These are phyloP conservation scores for Penicillium bialowiezense DNA, from an alignment of 495 filamentous ascomycete species.

Conservation along the genomic window DNA sequence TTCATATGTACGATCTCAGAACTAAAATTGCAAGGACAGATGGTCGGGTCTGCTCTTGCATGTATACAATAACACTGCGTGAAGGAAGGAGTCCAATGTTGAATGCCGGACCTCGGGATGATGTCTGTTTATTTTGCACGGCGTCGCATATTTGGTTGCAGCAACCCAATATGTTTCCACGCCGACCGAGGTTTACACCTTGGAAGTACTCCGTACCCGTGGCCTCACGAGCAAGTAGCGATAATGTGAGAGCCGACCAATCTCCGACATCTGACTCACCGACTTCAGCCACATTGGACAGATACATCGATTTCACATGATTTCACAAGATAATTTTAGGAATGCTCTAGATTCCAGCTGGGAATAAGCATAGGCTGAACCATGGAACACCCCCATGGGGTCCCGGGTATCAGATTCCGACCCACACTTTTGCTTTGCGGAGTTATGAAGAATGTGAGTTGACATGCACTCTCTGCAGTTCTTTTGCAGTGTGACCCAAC, in stretches of 20 bases:
- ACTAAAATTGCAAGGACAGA: conserved; percentile 18
- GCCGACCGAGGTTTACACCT: background rate
- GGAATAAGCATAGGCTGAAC: background rate
- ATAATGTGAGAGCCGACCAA: background rate
- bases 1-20: conserved; percentile 25
- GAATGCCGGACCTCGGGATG: no score
- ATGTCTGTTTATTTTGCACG: background rate
- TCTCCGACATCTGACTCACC: conserved; percentile 1
- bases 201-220: no score
- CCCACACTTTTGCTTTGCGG: conserved; percentile 3
- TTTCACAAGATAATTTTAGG: no score
- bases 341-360: background rate
- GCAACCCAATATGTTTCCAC: background rate
- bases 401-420: background rate
- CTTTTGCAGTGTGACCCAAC: conserved; percentile 18
- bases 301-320: background rate
- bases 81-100: background rate
- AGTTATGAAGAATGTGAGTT: conserved; percentile 6
- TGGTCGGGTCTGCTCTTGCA: conserved; percentile 8
- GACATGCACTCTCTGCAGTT: background rate
- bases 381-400: conserved; percentile 13
- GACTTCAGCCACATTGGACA: background rate
- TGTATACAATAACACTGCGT: conserved; percentile 3
- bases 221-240: no score
- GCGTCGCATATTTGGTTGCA: background rate